These are phyloP conservation scores for Fusarium redolens DNA, from an alignment of 2,329 filamentous ascomycete species.

Conservation along the genomic window DNA sequence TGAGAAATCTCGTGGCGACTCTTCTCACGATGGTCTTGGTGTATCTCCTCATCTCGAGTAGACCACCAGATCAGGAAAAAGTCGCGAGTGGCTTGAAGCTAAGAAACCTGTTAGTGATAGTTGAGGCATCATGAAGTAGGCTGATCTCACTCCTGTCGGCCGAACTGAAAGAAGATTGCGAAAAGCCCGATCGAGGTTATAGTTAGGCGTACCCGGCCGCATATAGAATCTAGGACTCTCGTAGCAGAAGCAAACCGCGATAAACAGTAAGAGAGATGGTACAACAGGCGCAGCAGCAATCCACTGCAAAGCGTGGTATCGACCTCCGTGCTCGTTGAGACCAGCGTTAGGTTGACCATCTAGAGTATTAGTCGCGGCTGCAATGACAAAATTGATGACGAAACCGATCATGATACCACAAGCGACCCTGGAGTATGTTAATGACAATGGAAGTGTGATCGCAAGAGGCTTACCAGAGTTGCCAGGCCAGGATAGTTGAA, in stretches of 20 bases:
- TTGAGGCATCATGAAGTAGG: fast-evolving
- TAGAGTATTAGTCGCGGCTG: slow-evolving; percentile 5
- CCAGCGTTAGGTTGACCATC: background rate
- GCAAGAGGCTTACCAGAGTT: slow-evolving; percentile 53
- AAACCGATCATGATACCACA: slow-evolving; percentile 44
- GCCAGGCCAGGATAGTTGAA: slow-evolving; percentile 60
- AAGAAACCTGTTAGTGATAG: background rate
- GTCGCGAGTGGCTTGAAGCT: slow-evolving; percentile 54
- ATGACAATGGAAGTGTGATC: background rate
- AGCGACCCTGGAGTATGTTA: slow-evolving; percentile 29
- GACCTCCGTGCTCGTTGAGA: background rate
- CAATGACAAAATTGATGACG: slow-evolving; percentile 35
- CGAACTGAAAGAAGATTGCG: slow-evolving; percentile 48
- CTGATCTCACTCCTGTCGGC: slow-evolving; percentile 38
- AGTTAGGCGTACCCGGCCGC: slow-evolving; percentile 48
- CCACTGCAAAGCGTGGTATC: slow-evolving; percentile 39
- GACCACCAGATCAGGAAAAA: slow-evolving; percentile 50
- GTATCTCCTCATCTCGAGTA: background rate
- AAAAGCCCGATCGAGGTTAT: slow-evolving; percentile 50
- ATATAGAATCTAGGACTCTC: slow-evolving; percentile 56
- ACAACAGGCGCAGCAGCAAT: slow-evolving; percentile 53
- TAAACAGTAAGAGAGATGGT: slow-evolving; percentile 49
- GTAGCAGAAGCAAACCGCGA: slow-evolving; percentile 52
- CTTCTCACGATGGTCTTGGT: background rate
- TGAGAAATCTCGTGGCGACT: background rate